These are phyloP conservation scores for Aureobasidium sp. DNA, from an alignment of 2,329 filamentous ascomycete species.

Conservation along the genomic window DNA sequence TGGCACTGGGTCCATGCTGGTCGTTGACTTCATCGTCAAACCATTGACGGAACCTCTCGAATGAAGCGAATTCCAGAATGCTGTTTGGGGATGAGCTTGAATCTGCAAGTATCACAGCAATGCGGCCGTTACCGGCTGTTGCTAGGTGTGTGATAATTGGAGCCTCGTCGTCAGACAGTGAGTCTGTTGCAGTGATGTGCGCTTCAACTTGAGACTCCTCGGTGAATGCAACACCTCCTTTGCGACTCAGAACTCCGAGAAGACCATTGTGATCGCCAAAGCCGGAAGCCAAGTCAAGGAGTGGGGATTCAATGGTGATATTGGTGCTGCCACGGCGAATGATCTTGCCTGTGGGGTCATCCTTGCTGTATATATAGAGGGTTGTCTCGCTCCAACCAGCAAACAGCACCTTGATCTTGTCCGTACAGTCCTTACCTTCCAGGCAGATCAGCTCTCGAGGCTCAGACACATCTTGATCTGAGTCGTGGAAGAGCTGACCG, in stretches of 20 bases:
- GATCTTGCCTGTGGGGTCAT: conserved; percentile 20
- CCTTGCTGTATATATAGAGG: conserved; percentile 14
- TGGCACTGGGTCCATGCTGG: conserved; percentile 19
- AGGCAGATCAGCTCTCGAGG: neutral
- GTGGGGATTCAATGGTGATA: conserved; percentile 18
- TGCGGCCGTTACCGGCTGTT: conserved; percentile 25
- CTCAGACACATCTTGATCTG: neutral
- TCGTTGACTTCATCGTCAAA: conserved; percentile 23
- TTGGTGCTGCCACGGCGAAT: conserved; percentile 6
- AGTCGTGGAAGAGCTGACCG: neutral
- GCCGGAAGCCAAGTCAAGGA: neutral
- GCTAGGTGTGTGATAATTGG: conserved; percentile 24
- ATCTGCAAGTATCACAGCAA: conserved; percentile 25
- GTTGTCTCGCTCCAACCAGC: conserved; percentile 29
- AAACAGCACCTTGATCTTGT: conserved; percentile 23
- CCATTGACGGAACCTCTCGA: conserved; percentile 25
- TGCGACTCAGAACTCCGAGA: conserved; percentile 23
- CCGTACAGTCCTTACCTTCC: neutral
- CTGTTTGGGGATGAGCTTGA: conserved; percentile 24
- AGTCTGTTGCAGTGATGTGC: neutral
- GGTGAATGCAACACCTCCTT: conserved; percentile 23
- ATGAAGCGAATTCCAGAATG: conserved; percentile 25
- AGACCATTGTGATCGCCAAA: conserved; percentile 31
- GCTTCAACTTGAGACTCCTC: conserved; percentile 8
- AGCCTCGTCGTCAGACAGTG: conserved; percentile 17